phyloP scores from a whole-genome alignment of 108 stramenopile species.

The Stephanodiscus triporus region DNA sequence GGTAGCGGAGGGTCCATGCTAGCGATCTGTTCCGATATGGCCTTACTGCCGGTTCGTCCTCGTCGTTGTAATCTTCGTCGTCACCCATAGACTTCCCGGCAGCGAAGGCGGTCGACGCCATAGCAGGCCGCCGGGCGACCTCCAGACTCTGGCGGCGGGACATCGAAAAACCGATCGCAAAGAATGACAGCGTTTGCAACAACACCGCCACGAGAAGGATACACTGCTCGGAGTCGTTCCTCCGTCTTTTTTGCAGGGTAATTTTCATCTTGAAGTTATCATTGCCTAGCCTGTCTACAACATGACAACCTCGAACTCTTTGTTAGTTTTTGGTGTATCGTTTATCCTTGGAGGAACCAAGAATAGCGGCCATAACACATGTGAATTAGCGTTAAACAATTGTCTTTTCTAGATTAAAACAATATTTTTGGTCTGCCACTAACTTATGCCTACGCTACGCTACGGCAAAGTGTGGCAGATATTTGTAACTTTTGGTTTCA shows the following conservation, averaged over 20 bases:
- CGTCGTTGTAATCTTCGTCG: slow-evolving; percentile 28
- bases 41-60: slow-evolving; percentile 38
- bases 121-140: background rate
- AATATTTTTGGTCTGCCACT: no score
- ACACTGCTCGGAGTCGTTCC: background rate
- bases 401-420: no score
- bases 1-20: slow-evolving; percentile 67
- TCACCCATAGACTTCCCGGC: background rate
- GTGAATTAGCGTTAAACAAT: no score
- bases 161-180: background rate
- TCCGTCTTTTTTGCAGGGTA: background rate
- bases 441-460: no score
- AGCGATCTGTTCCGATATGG: slow-evolving; percentile 71
- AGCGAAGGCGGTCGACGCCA: background rate
- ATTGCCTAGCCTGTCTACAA: no score
- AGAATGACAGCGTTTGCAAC: slow-evolving; percentile 1
- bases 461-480: no score
- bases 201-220: slow-evolving; percentile 3
- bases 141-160: background rate
- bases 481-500: no score
- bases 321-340: no score
- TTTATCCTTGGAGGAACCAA: no score
- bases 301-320: no score
- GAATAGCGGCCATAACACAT: no score
- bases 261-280: no score